Conservation (phyloP, 106 monocot species). For the Amphibolis antarctica region DNA sequence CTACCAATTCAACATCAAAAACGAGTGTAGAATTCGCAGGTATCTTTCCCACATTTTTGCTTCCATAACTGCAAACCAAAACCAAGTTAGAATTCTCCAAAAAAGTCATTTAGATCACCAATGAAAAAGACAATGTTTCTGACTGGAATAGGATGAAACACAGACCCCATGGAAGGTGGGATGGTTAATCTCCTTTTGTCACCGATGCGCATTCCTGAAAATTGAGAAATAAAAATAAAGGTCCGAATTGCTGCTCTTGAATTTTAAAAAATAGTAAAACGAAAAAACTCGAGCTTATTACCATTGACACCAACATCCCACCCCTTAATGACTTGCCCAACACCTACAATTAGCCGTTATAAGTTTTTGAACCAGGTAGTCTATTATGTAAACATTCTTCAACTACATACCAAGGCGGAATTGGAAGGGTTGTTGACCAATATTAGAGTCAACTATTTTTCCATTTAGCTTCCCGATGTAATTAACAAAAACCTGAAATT, state of each 20-base stretch:
- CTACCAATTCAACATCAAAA: slow-evolving; percentile 73
- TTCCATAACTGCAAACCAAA: slow-evolving; percentile 46
- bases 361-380: not conserved
- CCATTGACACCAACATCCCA: slow-evolving; percentile 90
- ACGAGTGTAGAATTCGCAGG: slow-evolving; percentile 73
- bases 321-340: slow-evolving; percentile 85
- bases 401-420: slow-evolving; percentile 70
- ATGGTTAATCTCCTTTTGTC: slow-evolving; percentile 83
- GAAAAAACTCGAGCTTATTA: slow-evolving; percentile 4
- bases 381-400: not conserved
- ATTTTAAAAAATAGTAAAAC: not conserved
- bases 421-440: slow-evolving; percentile 50
- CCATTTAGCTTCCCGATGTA: slow-evolving; percentile 93
- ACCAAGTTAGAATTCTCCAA: not conserved
- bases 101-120: not conserved
- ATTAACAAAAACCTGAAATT: slow-evolving; percentile 53
- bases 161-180: slow-evolving; percentile 80
- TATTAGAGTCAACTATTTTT: slow-evolving; percentile 65
- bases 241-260: not conserved
- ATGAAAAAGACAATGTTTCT: not conserved
- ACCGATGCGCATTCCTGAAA: slow-evolving; percentile 80
- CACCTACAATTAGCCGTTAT: slow-evolving; percentile 26
- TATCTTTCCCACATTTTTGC: slow-evolving; percentile 29
- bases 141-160: not conserved
- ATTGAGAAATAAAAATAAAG: not conserved